These are phyloP conservation scores for Xylaria digitata DNA, from an alignment of 2,329 filamentous ascomycete genomes.

Conservation along the genomic window DNA sequence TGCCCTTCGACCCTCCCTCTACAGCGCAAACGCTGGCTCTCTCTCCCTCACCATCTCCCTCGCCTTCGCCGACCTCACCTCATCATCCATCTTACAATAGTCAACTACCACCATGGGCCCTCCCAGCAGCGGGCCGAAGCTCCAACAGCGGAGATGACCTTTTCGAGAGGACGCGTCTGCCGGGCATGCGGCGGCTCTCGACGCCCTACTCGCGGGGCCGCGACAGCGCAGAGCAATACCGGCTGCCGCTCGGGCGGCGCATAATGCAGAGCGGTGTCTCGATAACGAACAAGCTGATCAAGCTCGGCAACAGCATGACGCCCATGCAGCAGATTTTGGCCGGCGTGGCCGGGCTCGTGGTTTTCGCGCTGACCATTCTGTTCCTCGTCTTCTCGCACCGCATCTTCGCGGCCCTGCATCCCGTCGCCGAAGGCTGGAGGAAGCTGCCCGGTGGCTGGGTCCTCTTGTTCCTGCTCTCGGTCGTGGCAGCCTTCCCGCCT, in stretches of 20 bases:
- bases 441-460: constrained; percentile 76
- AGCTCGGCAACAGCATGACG: constrained; percentile 66
- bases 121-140: constrained; percentile 25
- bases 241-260: constrained; percentile 52
- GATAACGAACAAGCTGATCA: constrained; percentile 55
- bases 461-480: constrained; percentile 80
- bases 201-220: constrained; percentile 52
- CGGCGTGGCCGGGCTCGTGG: constrained; percentile 60
- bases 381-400: constrained; percentile 82
- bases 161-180: constrained; percentile 26
- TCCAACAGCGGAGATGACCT: constrained; percentile 13
- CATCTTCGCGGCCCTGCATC: constrained; percentile 80
- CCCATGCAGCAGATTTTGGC: constrained; percentile 72
- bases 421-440: constrained; percentile 81
- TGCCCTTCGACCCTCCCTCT: constrained; percentile 65
- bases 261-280: constrained; percentile 58
- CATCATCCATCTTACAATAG: constrained; percentile 52
- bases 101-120: constrained; percentile 59
- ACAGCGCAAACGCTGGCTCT: constrained; percentile 63
- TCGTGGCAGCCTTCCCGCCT: constrained; percentile 84
- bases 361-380: constrained; percentile 70
- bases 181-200: constrained; percentile 55
- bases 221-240: constrained; percentile 36
- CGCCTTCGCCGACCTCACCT: constrained; percentile 49
- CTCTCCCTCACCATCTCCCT: constrained; percentile 51